Base-by-base conservation (phyloP, 2,329 filamentous ascomycete species). In the Xylaria polymorpha region DNA sequence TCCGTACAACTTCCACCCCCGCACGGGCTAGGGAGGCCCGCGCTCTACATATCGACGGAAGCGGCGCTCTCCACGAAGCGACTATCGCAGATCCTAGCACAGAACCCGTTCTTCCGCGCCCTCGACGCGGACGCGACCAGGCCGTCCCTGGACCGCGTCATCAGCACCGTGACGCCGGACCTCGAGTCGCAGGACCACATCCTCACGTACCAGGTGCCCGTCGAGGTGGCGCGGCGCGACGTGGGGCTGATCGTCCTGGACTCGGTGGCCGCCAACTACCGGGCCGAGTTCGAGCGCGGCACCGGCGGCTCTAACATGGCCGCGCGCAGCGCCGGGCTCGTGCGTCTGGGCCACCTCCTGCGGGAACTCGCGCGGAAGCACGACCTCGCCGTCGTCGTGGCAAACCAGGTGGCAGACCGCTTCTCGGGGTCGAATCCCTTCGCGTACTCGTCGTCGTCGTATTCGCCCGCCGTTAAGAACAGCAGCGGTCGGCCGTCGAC, bases 151-250 rank as follows among this genome's bases (percentile, higher is more conserved):
- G 90, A 93, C 79, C 85, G 87, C 72, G 90, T 99, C 71, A 86
- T 94, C 75, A 93, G 91, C 79, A 92, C 96, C 72, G 90, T 91
- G 59, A 94, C 93, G 10, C 92, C 93, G 39, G 94, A 98, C 78
- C 89, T 98, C 65, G 96, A 98, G 81, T 91, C 92, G 0, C 96
- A 99, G 81, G 95, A 98, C 68, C 95, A 98, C 81, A 97, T 99
- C 77, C 85, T 98, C 32, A 90, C 90, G 72, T 98, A 93, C 80
- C 96, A 99, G 80, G 90, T 98, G 6, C 96, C 96, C 1, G 91
- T 97, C 20, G 90, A 94, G 35, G 89, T 97, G 22, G 83, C 87
- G 72, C 88, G 92, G 56, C 90, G 93, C 79, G 86, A 91, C 70
- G 85, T 97, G 61, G 94, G 95, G 1, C 86, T 99, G 1, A 82